A percentile compares a stretch with the other conserved stretches of the same genome.
Evolutionary conservation across 805 yeast species (phyloP).

Genomic region (Myxozyma nipponensis): DNA sequence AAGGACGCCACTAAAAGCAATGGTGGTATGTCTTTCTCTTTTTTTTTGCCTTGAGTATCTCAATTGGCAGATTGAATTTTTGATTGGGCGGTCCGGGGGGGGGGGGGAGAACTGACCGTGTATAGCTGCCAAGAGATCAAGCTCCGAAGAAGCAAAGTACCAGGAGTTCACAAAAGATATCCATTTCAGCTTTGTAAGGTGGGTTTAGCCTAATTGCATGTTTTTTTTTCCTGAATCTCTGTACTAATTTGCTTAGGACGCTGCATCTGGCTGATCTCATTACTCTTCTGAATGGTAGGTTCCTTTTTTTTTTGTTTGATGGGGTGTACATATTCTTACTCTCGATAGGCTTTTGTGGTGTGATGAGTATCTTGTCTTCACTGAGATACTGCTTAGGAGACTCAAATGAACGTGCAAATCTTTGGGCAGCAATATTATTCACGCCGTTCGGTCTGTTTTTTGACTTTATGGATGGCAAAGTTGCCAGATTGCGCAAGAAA

Average conservation of each 20-base stretch:
- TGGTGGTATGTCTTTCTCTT: too few relatives aligned
- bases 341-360: constrained; percentile 67
- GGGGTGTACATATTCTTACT: background rate
- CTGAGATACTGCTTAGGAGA: constrained; percentile 68
- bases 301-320: background rate
- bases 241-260: constrained; percentile 44
- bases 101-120: too few relatives aligned
- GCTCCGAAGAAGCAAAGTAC: constrained; percentile 54
- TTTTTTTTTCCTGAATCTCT: background rate
- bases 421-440: constrained; percentile 85
- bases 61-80: too few relatives aligned
- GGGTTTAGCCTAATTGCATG: constrained; percentile 8
- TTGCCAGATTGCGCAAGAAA: constrained; percentile 89
- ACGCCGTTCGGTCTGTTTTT: constrained; percentile 89
- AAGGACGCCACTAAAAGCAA: too few relatives aligned
- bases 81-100: too few relatives aligned
- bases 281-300: constrained; percentile 73
- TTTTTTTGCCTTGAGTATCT: too few relatives aligned
- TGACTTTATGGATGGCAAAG: constrained; percentile 96
- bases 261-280: constrained; percentile 95
- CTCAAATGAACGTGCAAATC: constrained; percentile 52
- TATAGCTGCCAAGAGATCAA: constrained; percentile 6
- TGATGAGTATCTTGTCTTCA: constrained; percentile 83
- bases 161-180: constrained; percentile 75
- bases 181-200: constrained; percentile 73